Evolutionary conservation across 164 flowering plant genomes (phyloP).

Genomic region (grape (Vitis vinifera)): ASM3070453v1 NC_081822.1:11334501-11335000

Average conservation of each 20-base stretch:
- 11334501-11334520: constrained; percentile 63
- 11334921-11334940: background rate
- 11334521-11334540: constrained; percentile 91
- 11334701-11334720: no score
- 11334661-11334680: background rate
- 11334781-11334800: constrained; percentile 95
- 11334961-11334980: constrained; percentile 90
- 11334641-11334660: background rate
- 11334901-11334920: no score
- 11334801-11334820: constrained; percentile 95
- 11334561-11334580: constrained; percentile 67
- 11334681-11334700: no score
- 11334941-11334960: constrained; percentile 22
- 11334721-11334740: constrained; percentile 39
- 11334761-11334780: constrained; percentile 98
- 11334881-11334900: background rate
- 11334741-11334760: constrained; percentile 96
- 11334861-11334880: background rate
- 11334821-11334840: constrained; percentile 97
- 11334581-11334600: constrained; percentile 85
- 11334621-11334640: constrained; percentile 48
- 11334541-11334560: constrained; percentile 93
- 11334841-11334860: constrained; percentile 92
- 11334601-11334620: constrained; percentile 76
- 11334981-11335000: constrained; percentile 76